Base-by-base conservation (phyloP, 2,329 filamentous ascomycete species). In the Graphilbum ipis-grandicollis region DNA sequence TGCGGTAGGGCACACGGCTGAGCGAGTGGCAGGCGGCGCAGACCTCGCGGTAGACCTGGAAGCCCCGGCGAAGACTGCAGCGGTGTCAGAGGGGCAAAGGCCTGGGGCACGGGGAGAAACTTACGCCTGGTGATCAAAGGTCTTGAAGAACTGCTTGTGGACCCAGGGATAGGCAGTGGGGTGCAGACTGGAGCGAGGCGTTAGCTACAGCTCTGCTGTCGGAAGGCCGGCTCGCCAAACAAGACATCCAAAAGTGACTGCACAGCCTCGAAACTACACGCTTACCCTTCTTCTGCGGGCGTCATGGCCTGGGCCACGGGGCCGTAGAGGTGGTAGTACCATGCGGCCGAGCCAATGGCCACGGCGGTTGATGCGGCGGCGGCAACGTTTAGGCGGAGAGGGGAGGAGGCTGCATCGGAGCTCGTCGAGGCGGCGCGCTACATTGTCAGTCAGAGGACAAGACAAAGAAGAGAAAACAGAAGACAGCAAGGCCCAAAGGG, bases 11-110 rank as follows among this genome's bases (percentile, higher is more conserved):
- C 41, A 98, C 75, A 67, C 90, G 83, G 62, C 69, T 78, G 46
- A 98, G 78, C 45, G 90, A 98, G 71, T 98, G 90, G 75, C 90
- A 98, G 51, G 84, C 84, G 44, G 86, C 76, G 72, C 90, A 98
- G 54, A 98, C 90, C 66, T 98, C 90, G 50, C 79, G 84, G 72
- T 98, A 98, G 56, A 98, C 90, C 66, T 93, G 86, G 76, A 96
- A 98, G 64, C 90, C 90, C 68, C 90, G 86, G 60, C 90, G 90
- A 48, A 98, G 85, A 52, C 86, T 93, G 48, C 30, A 19, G 10
- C n/a, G n/a, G n/a, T n/a, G 22, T 19, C 29, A 14, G 3, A 21
- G 33, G 19, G 4, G 22, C 3, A 17, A 15, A 13, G 13, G 29
- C 14, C 10, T 17, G 35, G 17, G 14, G 14, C 9, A 22, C n/a